Base-by-base conservation (phyloP, 768 basidiomycete species). In the Cystobasidium tubakii region DNA sequence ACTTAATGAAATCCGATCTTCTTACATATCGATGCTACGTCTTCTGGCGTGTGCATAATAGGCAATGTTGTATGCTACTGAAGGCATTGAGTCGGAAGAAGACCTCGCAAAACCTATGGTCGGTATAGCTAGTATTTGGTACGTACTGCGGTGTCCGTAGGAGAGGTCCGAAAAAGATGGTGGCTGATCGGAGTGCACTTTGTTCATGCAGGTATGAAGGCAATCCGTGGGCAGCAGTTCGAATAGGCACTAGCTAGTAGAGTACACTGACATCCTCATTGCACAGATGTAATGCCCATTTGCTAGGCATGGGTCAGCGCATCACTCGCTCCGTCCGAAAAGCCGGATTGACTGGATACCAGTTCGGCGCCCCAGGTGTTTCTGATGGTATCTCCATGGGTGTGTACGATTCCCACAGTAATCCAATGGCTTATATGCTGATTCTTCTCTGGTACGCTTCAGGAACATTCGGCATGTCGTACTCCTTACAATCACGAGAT, bases 61-160 rank as follows among this genome's bases (percentile, higher is more conserved):
- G 91, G 96, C 96, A 39, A 98, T 99, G 96, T 84, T 99, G 62
- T 99, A 93, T 82, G 96, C 93, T n/a, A 99, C 96, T 0, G 96
- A 97, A 42, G 94, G 91, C 34, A 86, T 99, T 75, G 83, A 85
- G 29, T 82, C 78, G 19, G 90, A 95, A 76, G 85, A 84, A 1
- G 96, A 99, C 83, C 90, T 99, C 75, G 84, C 90, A 79, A 97
- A 95, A 81, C 88, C 94, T 55, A 97, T 98, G 94, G 90, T 99
- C 71, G 96, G 96, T 63, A 88, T 99, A 31, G 96, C 88, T 12
- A 95, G 92, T 77, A 90, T 99, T 42, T 99, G 96, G 96, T 93
- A 80, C 81, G 88, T 83, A 15, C 53, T n/a, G 27, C 27, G 29
- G 27, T 29, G 29, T 27, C 21, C 57, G 33, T 72, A 12, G 4